These are phyloP conservation scores for Arxiozyma slooffiae DNA, from an alignment of 1,139 yeast genomes.

Conservation along the genomic window DNA sequence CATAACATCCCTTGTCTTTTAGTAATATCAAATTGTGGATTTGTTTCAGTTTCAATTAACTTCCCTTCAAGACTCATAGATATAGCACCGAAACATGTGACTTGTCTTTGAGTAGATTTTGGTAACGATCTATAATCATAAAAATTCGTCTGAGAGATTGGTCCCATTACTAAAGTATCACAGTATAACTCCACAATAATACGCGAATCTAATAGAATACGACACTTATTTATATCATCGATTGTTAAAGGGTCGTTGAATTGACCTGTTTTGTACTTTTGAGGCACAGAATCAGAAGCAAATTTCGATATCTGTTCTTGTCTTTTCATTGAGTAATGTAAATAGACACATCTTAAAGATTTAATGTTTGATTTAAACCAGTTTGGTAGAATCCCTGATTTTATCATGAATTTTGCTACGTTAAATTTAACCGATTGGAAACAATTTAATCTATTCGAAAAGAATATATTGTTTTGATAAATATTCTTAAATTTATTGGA, in stretches of 20 bases:
- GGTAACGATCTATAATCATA: conserved; percentile 50
- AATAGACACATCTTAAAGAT: conserved; percentile 36
- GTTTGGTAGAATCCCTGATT: conserved; percentile 34
- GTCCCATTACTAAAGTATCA: conserved; percentile 42
- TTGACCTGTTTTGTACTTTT: conserved; percentile 10
- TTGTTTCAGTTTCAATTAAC: conserved; percentile 36
- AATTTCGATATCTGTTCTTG: conserved; percentile 15
- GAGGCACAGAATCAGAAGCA: conserved; percentile 9
- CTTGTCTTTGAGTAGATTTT: conserved; percentile 18
- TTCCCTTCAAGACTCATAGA: conserved; percentile 33
- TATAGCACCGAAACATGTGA: conserved; percentile 30
- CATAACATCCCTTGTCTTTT: conserved; percentile 42
- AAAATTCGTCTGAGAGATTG: conserved; percentile 48
- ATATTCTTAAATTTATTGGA: conserved; percentile 6
- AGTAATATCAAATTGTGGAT: conserved; percentile 30
- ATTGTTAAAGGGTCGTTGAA: conserved; percentile 22
- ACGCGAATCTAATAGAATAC: conserved; percentile 42
- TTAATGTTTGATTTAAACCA: conserved; percentile 23
- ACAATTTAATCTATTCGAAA: not conserved
- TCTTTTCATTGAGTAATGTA: conserved; percentile 24
- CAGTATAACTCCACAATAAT: conserved; percentile 45
- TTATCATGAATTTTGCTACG: conserved; percentile 32
- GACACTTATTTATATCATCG: conserved; percentile 35
- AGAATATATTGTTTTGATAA: conserved; percentile 3
- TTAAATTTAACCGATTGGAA: conserved; percentile 15